Evolutionary conservation across 2,329 filamentous ascomycete genomes (phyloP).

Genomic region (Aspergillus fijiensis): DNA sequence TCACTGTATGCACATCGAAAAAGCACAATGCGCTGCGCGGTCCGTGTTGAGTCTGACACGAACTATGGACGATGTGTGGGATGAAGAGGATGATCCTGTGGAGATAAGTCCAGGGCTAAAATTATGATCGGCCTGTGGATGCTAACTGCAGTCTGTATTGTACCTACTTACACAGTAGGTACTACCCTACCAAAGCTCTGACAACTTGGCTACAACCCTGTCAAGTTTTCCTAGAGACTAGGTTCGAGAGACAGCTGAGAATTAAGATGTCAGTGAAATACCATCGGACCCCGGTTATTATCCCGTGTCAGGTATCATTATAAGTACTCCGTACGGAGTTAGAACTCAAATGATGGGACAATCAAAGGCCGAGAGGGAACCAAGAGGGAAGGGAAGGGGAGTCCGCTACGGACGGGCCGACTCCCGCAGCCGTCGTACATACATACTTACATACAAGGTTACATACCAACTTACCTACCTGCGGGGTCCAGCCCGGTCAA

Average conservation of each 20-base stretch:
- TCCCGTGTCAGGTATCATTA: too few relatives aligned
- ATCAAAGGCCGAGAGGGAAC: neutral
- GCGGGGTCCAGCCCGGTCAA: too few relatives aligned
- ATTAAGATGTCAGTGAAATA: neutral
- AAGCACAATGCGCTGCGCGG: conserved; percentile 20
- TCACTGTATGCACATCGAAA: conserved; percentile 12
- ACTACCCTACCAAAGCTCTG: neutral
- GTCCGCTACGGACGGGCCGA: conserved; percentile 27
- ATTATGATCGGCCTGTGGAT: conserved; percentile 8
- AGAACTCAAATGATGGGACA: neutral
- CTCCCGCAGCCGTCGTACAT: conserved; percentile 27
- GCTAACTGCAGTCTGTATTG: neutral
- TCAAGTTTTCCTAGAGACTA: neutral
- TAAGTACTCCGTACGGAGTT: too few relatives aligned
- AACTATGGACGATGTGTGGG: neutral
- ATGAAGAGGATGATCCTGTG: neutral
- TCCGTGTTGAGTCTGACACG: conserved; percentile 15
- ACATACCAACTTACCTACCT: neutral
- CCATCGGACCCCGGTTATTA: too few relatives aligned
- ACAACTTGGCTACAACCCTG: neutral
- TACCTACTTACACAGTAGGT: too few relatives aligned
- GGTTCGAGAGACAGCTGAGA: neutral
- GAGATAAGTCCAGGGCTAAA: neutral
- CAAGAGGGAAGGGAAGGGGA: conserved; percentile 4
- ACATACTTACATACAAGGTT: conserved; percentile 6